These are phyloP conservation scores for Maudiozyma turicensis DNA, from an alignment of 805 yeast species.

Conservation along the genomic window DNA sequence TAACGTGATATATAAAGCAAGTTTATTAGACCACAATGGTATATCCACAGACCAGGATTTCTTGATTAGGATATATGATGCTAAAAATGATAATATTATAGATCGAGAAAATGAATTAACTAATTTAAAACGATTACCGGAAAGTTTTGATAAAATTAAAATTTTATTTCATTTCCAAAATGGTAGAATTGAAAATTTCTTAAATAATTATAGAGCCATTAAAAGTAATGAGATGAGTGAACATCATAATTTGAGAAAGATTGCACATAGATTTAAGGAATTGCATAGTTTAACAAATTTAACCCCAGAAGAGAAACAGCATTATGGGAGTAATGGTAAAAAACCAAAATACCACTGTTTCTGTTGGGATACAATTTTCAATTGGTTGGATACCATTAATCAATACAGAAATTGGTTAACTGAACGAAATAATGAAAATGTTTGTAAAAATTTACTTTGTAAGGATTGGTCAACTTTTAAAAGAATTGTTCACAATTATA, in stretches of 20 bases:
- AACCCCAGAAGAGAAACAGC: slow-evolving; percentile 39
- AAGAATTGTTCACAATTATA: slow-evolving; percentile 38
- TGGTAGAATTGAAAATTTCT: slow-evolving; percentile 85
- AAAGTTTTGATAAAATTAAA: slow-evolving; percentile 19
- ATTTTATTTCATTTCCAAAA: slow-evolving; percentile 76
- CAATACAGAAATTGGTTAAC: slow-evolving; percentile 21
- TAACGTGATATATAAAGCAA: slow-evolving; percentile 71
- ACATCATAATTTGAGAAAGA: slow-evolving; percentile 57
- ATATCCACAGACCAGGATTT: slow-evolving; percentile 18
- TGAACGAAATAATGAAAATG: slow-evolving; percentile 15
- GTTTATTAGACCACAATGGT: slow-evolving; percentile 14
- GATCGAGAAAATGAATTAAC: slow-evolving; percentile 71
- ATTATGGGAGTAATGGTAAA: slow-evolving; percentile 37
- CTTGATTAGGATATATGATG: slow-evolving; percentile 73
- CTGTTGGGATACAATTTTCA: slow-evolving; percentile 54
- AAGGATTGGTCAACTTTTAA: slow-evolving; percentile 39
- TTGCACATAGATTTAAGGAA: slow-evolving; percentile 89
- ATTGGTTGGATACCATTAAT: slow-evolving; percentile 51
- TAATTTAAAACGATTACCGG: slow-evolving; percentile 61
- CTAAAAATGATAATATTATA: slow-evolving; percentile 71
- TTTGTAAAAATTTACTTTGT: slow-evolving; percentile 31
- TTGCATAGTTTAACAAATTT: slow-evolving; percentile 66
- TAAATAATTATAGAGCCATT: slow-evolving; percentile 68
- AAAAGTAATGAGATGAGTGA: slow-evolving; percentile 59
- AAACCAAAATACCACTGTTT: slow-evolving; percentile 7